These are phyloP conservation scores for Pseudozyma tsukubaensis DNA, from an alignment of 1,284 basidiomycete species.

Conservation along the genomic window DNA sequence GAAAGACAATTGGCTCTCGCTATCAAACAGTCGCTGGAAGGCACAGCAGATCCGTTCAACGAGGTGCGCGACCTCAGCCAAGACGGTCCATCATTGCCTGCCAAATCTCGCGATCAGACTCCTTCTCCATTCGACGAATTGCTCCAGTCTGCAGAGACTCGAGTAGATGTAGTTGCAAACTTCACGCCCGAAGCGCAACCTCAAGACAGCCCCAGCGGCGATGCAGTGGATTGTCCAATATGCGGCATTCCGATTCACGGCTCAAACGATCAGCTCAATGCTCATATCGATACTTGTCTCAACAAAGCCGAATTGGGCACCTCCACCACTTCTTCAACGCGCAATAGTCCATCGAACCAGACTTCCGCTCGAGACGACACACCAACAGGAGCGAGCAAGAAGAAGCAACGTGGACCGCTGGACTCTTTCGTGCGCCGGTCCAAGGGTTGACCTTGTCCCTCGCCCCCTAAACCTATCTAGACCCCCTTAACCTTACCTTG, in stretches of 20 bases:
- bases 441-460: not conserved
- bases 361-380: not conserved
- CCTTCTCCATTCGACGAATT: not conserved
- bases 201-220: no score
- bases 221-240: conserved; percentile 36
- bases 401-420: conserved; percentile 34
- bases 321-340: not conserved
- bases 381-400: not conserved
- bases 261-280: conserved; percentile 46
- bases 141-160: not conserved
- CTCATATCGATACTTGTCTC: conserved; percentile 52
- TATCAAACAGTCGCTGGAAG: conserved; percentile 43
- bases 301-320: conserved; percentile 8
- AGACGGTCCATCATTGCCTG: conserved; percentile 8
- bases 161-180: not conserved
- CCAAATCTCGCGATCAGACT: conserved; percentile 7
- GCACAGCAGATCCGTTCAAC: conserved; percentile 20
- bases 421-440: conserved; percentile 39
- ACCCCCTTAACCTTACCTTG: not conserved
- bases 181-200: not conserved
- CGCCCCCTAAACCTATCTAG: not conserved
- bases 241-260: conserved; percentile 28
- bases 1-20: conserved; percentile 46
- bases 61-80: conserved; percentile 38
- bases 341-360: not conserved